Percentiles rank a stretch among this genome's conserved stretches.
These are phyloP conservation scores for Psilocybe tampanensis DNA, from an alignment of 768 basidiomycete genomes.

Conservation along the genomic window DNA sequence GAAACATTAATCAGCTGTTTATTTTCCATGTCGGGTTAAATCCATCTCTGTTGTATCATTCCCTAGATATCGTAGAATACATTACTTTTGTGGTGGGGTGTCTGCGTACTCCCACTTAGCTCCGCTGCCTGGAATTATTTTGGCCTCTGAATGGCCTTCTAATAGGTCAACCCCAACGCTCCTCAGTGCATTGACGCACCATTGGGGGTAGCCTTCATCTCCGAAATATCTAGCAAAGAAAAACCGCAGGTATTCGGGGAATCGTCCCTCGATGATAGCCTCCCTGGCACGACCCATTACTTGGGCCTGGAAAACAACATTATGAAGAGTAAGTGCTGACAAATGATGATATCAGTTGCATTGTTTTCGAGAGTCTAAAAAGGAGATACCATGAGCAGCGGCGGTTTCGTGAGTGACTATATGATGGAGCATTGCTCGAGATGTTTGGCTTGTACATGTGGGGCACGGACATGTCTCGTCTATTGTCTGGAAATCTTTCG, in stretches of 20 bases:
- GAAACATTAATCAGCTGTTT: conserved; percentile 32
- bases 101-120: conserved; percentile 81
- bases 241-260: conserved; percentile 72
- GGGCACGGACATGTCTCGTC: conserved; percentile 84
- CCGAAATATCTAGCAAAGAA: conserved; percentile 85
- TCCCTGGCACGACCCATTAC: conserved; percentile 85
- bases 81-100: not conserved
- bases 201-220: conserved; percentile 77
- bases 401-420: conserved; percentile 79
- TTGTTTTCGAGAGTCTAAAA: not conserved
- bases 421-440: conserved; percentile 78
- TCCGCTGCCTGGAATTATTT: conserved; percentile 60
- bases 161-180: conserved; percentile 86
- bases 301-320: conserved; percentile 83
- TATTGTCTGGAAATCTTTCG: conserved; percentile 69
- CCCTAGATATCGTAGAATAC: not conserved
- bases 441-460: conserved; percentile 69
- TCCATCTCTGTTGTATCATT: conserved; percentile 3
- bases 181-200: conserved; percentile 84
- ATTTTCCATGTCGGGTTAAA: not conserved
- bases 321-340: conserved; percentile 79
- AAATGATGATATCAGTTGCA: conserved; percentile 5
- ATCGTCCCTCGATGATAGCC: conserved; percentile 76
- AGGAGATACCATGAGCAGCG: conserved; percentile 74
- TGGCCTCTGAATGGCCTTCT: conserved; percentile 48